Evolutionary conservation across 805 yeast genomes (phyloP), one percentile per base, ranked within the genome.

Genomic region (Saccharomycopsis fermentans): DNA sequence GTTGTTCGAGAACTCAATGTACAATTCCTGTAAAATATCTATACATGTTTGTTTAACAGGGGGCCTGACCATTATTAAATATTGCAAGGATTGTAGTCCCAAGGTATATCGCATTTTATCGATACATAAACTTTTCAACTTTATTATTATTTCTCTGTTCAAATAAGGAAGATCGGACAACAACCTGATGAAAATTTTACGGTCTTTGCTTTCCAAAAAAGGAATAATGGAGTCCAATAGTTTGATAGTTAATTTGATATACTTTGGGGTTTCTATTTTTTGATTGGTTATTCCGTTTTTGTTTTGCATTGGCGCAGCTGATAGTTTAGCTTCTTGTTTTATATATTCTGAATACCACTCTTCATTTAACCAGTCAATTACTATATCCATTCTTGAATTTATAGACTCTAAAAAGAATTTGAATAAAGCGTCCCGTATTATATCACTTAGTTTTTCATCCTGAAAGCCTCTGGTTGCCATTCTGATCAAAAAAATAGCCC

Each of bases 291-390:
- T 19, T 6, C 50, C 51, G 8, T 19, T 50, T 60, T 75, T 76
- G 59, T 71, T 69, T 21, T 3, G 6, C 29, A 21, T 21, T 26
- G n/a, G 24, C 4, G 21, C 29, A 21, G 27, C n/a, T 5, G 78
- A 77, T 58, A 66, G 71, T 66, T 84, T 86, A 53, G 81, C 74
- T 71, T 81, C 84, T 94, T 96, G 92, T 70, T 94, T 98, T 2
- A 79, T 78, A 58, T 66, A 72, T 66, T 84, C 87, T 54, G 81
- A 75, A 71, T 81, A 84, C 95, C 97, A 94, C 70, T 94, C 99
- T 71, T 94, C 99, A 66, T 87, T 91, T 58, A 94, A 73, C 99
- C 99, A 94, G 62, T 87, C 90, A 40, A 92, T 82, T 19, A 90
- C 83, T 37, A 85, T 71, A 59, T 88, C 95, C 12, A 91, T 77